Evolutionary conservation across 176 grass and related monocot genomes (phyloP).

Genomic region (Elymus sibiricus): DNA sequence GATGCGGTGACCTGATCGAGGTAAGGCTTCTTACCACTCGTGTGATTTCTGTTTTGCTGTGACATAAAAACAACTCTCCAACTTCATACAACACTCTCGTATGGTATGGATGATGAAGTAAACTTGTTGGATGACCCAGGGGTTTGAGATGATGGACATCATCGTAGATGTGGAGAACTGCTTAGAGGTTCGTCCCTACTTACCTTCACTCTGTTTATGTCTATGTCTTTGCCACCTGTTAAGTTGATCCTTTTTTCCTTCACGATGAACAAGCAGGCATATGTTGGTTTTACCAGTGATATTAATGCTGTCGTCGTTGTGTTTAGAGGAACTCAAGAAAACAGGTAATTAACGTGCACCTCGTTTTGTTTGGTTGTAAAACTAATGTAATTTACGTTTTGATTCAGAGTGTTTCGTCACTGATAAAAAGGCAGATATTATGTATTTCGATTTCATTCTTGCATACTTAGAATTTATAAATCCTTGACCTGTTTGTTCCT

Average conservation of each 20-base stretch:
- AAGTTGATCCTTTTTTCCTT: not conserved
- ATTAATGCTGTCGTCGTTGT: constrained; percentile 75
- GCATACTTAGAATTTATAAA: not conserved
- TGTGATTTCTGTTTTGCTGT: constrained; percentile 7
- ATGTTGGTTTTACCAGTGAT: constrained; percentile 83
- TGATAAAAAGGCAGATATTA: not conserved
- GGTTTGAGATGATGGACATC: constrained; percentile 73
- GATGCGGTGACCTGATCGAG: constrained; percentile 69
- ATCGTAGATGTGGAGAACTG: constrained; percentile 87
- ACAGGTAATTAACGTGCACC: constrained; percentile 48
- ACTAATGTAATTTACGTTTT: not conserved
- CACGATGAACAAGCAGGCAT: constrained; percentile 53
- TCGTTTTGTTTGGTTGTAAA: not conserved
- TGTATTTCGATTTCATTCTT: not conserved
- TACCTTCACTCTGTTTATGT: not conserved
- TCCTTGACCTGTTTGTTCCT: not conserved
- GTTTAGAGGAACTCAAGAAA: constrained; percentile 95
- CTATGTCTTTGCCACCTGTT: not conserved
- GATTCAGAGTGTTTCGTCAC: not conserved
- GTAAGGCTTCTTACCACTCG: constrained; percentile 32
- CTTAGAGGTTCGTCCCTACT: constrained; percentile 54
- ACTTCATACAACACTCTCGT: not conserved
- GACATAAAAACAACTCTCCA: not conserved
- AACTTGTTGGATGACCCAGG: constrained; percentile 51
- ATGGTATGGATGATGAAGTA: constrained; percentile 3